Percentiles rank a stretch among this genome's conserved stretches.
Evolutionary conservation across 257 asterid species (phyloP).

Genomic region (Forsythia viridissima): DNA sequence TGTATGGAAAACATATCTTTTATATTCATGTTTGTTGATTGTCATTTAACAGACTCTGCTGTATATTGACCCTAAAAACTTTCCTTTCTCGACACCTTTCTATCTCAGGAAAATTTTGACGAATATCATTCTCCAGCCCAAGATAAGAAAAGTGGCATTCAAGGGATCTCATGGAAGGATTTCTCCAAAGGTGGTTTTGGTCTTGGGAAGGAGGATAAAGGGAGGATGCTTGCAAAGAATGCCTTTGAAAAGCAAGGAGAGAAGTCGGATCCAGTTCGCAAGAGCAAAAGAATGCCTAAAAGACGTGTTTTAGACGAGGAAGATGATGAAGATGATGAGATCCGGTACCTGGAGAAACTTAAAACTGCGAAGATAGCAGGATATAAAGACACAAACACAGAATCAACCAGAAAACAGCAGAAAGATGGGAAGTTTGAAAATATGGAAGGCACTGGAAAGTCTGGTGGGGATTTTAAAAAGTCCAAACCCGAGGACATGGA

Average conservation of each 20-base stretch:
- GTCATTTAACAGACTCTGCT: constrained; percentile 20
- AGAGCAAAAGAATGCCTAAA: constrained; percentile 85
- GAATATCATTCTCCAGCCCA: constrained; percentile 44
- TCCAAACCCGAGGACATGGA: constrained; percentile 62
- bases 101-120: constrained; percentile 61
- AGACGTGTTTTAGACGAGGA: constrained; percentile 73
- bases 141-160: constrained; percentile 55
- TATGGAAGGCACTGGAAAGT: constrained; percentile 45
- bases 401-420: constrained; percentile 44
- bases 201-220: constrained; percentile 54
- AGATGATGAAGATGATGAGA: constrained; percentile 84
- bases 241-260: constrained; percentile 55
- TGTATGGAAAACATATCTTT: constrained; percentile 32
- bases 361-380: constrained; percentile 62
- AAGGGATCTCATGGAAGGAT: constrained; percentile 66
- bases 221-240: constrained; percentile 43
- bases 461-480: constrained; percentile 45
- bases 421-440: constrained; percentile 50
- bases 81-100: constrained; percentile 25
- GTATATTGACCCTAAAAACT: constrained; percentile 1
- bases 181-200: constrained; percentile 49
- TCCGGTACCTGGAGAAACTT: constrained; percentile 85
- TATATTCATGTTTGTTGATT: constrained; percentile 33
- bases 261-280: constrained; percentile 74
- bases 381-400: constrained; percentile 53